Evolutionary conservation across 1,284 basidiomycete genomes (phyloP), one percentile per base, ranked within the genome.

Genomic region (Boletus sp.): DNA sequence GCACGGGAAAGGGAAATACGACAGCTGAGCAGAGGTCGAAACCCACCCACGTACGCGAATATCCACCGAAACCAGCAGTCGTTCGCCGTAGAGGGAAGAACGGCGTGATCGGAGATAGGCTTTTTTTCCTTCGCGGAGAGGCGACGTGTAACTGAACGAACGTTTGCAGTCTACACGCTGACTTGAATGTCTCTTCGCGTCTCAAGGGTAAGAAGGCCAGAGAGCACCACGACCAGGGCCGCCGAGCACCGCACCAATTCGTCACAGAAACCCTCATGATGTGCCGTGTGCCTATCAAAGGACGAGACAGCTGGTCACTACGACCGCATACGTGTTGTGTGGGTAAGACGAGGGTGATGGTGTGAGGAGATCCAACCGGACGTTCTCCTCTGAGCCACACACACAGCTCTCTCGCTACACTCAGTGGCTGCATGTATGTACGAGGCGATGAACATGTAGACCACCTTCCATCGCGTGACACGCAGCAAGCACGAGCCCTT

Each of bases 31-130:
- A 49, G 25, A 26, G 48, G 43, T 27, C 25, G 38, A 41, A 30
- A 68, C 71, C 56, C 53, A 80, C 82, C 78, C 13, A 33, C 83
- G 70, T 25, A 14, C n/a, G 30, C 16, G n/a, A 16, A 32, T 16
- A 32, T n/a, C n/a, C 32, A 34, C 33, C 16, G 33, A 34, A 9
- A 12, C 82, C 56, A 1, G 82, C 78, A 3, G 81, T 80, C 6
- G 19, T 34, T 36, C 35, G 84, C 58, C 10, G 75, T 71, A 27
- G 80, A 78, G 48, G 36, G 54, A 50, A 38, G 52, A 55, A 30
- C 38, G 48, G 8, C 26, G 46, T 54, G 50, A 64, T 57, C 53
- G 59, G 56, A 56, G 62, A 66, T 69, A 72, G 43, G 72, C 60
- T 43, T 68, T 73, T 34, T 39, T 16, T 48, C 34, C 42, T 16